Percentiles rank a stretch among this genome's conserved stretches.
phyloP scores from a whole-genome alignment of 2,329 filamentous ascomycete genomes.

The Cladophialophora psammophila region DNA sequence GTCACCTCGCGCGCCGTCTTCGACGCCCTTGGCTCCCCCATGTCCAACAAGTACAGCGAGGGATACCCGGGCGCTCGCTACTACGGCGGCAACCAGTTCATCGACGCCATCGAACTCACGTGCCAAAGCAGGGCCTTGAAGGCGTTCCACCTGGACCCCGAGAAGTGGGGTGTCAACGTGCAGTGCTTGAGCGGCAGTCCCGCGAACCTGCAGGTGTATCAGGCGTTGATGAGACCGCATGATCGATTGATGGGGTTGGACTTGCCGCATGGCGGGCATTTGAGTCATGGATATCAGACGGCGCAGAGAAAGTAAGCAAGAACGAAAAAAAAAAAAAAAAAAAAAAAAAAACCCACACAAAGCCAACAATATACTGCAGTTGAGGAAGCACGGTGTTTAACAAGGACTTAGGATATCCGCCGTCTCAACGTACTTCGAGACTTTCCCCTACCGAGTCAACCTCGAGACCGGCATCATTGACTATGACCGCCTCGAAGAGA shows the following conservation, averaged over 20 bases:
- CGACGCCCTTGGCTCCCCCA: conserved; percentile 88
- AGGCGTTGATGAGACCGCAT: conserved; percentile 92
- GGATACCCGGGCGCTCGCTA: conserved; percentile 96
- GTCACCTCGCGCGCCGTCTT: conserved; percentile 93
- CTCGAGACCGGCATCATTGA: conserved; percentile 89
- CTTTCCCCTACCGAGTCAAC: conserved; percentile 88
- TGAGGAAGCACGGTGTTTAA: not conserved
- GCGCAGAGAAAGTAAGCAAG: conserved; percentile 75
- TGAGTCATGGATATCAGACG: conserved; percentile 97
- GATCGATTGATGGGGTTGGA: conserved; percentile 97
- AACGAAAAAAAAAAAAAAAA: not conserved
- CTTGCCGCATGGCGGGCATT: conserved; percentile 90
- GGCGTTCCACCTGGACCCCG: conserved; percentile 80
- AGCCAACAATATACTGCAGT: conserved; percentile 7
- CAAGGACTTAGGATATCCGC: conserved; percentile 72
- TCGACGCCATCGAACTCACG: conserved; percentile 85
- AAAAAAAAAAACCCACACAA: not conserved
- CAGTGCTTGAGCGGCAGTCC: conserved; percentile 83
- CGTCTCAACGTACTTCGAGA: conserved; percentile 99
- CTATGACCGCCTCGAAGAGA: conserved; percentile 90
- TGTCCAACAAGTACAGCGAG: conserved; percentile 99
- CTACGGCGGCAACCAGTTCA: conserved; percentile 96
- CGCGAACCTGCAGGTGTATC: conserved; percentile 84
- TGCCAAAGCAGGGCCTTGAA: conserved; percentile 91
- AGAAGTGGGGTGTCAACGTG: conserved; percentile 97